phyloP scores from a whole-genome alignment of 2,329 filamentous ascomycete genomes.

The Monosporascus cannonballus region DNA sequence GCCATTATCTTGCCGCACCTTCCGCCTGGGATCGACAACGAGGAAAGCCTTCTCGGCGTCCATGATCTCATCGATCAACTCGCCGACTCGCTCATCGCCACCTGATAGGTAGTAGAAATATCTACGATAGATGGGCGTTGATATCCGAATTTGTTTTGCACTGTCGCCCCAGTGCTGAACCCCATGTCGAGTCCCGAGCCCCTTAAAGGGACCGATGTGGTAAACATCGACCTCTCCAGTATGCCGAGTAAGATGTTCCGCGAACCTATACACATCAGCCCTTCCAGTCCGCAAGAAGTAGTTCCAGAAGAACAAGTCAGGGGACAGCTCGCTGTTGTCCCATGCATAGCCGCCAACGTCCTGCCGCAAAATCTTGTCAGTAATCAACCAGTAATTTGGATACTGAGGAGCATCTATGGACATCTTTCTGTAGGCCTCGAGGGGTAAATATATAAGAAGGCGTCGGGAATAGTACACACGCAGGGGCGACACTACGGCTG shows the following conservation, averaged over 20 bases:
- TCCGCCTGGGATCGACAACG: constrained; percentile 49
- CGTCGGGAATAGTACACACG: no score
- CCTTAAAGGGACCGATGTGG: constrained; percentile 51
- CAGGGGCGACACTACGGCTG: no score
- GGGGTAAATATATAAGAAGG: no score
- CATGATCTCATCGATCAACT: constrained; percentile 45
- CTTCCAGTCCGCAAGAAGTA: constrained; percentile 55
- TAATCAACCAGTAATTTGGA: no score
- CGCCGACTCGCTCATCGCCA: constrained; percentile 51
- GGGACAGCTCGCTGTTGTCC: constrained; percentile 59
- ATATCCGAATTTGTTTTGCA: constrained; percentile 56
- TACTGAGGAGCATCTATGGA: no score
- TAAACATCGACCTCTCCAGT: constrained; percentile 58
- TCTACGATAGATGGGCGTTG: constrained; percentile 50
- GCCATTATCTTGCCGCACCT: constrained; percentile 44
- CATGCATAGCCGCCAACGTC: constrained; percentile 59
- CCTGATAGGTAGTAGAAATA: constrained; percentile 51
- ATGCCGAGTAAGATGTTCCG: constrained; percentile 52
- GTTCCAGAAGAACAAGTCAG: constrained; percentile 57
- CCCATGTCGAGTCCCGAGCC: constrained; percentile 56
- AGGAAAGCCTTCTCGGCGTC: constrained; percentile 48
- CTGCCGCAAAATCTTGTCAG: constrained; percentile 28
- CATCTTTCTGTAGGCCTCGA: no score
- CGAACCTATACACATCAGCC: constrained; percentile 51
- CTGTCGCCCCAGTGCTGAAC: constrained; percentile 58